Percentiles rank a stretch among this genome's conserved stretches.
Evolutionary conservation across 331 rosid genomes (phyloP).

Genomic region (Pyrus hybrid): DNA sequence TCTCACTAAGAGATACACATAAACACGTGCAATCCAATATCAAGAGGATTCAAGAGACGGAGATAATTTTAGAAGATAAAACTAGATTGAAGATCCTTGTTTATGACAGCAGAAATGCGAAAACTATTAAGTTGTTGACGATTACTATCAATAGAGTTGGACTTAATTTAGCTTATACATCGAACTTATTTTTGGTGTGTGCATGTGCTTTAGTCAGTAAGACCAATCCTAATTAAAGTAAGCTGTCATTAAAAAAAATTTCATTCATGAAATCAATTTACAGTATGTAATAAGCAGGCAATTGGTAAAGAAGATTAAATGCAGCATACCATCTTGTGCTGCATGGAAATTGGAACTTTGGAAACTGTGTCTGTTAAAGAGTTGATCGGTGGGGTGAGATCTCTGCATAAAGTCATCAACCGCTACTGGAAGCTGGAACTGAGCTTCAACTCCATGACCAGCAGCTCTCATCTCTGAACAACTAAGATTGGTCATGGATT

Average conservation of each 20-base stretch:
- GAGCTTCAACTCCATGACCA: slow-evolving; percentile 89
- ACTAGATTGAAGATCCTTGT: background rate
- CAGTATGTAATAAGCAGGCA: too few relatives aligned
- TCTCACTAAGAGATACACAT: slow-evolving; percentile 62
- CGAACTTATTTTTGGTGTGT: background rate
- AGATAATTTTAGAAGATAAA: background rate
- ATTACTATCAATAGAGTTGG: background rate
- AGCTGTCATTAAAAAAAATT: too few relatives aligned
- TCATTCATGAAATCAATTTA: too few relatives aligned
- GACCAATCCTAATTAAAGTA: background rate
- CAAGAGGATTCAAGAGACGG: background rate
- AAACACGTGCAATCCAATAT: slow-evolving; percentile 22
- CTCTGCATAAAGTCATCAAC: slow-evolving; percentile 99
- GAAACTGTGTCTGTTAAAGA: slow-evolving; percentile 60
- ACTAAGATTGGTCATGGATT: slow-evolving; percentile 76
- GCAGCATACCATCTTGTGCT: slow-evolving; percentile 69
- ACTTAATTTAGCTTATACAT: background rate
- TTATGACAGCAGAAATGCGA: background rate
- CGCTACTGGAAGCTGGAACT: slow-evolving; percentile 80
- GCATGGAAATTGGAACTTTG: slow-evolving; percentile 70
- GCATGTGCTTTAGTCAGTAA: background rate
- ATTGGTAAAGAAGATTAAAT: background rate
- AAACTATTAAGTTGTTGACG: background rate
- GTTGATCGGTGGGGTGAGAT: slow-evolving; percentile 67
- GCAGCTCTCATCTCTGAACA: slow-evolving; percentile 98